These are phyloP conservation scores for Citrullus mucosospermus DNA, from an alignment of 306 rosid genomes.

Conservation along the genomic window DNA sequence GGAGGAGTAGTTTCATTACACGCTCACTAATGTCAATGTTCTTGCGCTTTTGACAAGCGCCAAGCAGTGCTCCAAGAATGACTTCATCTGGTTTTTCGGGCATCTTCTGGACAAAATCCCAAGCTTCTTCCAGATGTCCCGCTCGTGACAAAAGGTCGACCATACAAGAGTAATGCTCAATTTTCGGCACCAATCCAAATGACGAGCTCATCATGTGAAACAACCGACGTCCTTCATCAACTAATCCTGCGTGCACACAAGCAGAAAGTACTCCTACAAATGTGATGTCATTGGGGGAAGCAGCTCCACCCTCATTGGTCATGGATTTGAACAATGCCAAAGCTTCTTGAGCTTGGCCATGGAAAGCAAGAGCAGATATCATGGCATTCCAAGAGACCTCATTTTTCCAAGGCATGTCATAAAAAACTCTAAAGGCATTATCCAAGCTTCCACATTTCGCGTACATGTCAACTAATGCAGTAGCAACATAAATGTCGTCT, in stretches of 20 bases:
- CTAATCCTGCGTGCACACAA: slow-evolving; percentile 79
- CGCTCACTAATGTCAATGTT: slow-evolving; percentile 55
- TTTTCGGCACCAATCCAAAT: slow-evolving; percentile 61
- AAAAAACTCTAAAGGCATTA: slow-evolving; percentile 55
- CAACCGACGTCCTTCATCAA: slow-evolving; percentile 51
- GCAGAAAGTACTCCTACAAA: slow-evolving; percentile 88
- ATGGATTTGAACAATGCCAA: slow-evolving; percentile 50
- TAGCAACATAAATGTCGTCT: slow-evolving; percentile 53
- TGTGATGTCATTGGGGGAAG: slow-evolving; percentile 69
- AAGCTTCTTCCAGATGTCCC: slow-evolving; percentile 66
- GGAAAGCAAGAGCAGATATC: slow-evolving; percentile 93
- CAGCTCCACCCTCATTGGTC: slow-evolving; percentile 44
- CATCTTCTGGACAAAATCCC: slow-evolving; percentile 73
- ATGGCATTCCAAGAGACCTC: slow-evolving; percentile 94
- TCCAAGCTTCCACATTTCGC: slow-evolving; percentile 87
- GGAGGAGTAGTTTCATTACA: slow-evolving; percentile 52
- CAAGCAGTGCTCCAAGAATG: slow-evolving; percentile 69
- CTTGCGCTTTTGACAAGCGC: slow-evolving; percentile 63
- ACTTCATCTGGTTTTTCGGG: slow-evolving; percentile 81
- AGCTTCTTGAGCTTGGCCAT: slow-evolving; percentile 73
- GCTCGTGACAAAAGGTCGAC: slow-evolving; percentile 87
- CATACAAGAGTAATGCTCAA: slow-evolving; percentile 96
- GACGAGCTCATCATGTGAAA: slow-evolving; percentile 58
- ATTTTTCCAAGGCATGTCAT: slow-evolving; percentile 60
- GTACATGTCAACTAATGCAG: slow-evolving; percentile 86